These are phyloP conservation scores for Fusarium sp. DNA, from an alignment of 2,329 filamentous ascomycete species.

Conservation along the genomic window DNA sequence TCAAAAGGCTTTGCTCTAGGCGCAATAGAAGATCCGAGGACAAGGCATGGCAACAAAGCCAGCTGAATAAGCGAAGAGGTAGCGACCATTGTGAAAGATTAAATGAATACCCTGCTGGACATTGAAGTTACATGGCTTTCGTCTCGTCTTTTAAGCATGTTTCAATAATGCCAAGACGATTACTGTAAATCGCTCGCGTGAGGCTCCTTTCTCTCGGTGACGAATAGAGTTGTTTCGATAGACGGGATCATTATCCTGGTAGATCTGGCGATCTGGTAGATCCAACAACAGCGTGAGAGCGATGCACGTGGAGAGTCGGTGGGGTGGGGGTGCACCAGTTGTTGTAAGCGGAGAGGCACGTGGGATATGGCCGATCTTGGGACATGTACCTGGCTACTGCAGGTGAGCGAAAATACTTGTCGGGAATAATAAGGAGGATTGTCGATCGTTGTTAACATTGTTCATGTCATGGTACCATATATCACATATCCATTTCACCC, in stretches of 20 bases:
- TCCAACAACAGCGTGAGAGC: slow-evolving; percentile 29
- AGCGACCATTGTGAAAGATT: slow-evolving; percentile 30
- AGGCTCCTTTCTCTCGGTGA: slow-evolving; percentile 37
- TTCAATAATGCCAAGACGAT: slow-evolving; percentile 7
- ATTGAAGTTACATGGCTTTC: slow-evolving; percentile 13
- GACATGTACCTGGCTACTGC: not conserved
- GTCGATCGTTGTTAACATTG: too few relatives aligned
- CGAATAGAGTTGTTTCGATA: slow-evolving; percentile 21
- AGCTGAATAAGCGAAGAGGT: slow-evolving; percentile 30
- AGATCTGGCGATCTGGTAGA: slow-evolving; percentile 4
- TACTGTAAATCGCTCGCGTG: slow-evolving; percentile 24
- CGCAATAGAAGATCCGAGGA: slow-evolving; percentile 24
- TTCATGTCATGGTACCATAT: not conserved
- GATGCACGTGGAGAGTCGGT: slow-evolving; percentile 40
- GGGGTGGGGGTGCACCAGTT: not conserved
- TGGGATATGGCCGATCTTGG: slow-evolving; percentile 25
- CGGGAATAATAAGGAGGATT: not conserved
- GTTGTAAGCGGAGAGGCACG: slow-evolving; percentile 16
- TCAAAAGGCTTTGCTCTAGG: slow-evolving; percentile 42
- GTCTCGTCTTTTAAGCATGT: slow-evolving; percentile 33
- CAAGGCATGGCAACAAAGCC: slow-evolving; percentile 37
- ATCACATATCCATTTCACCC: too few relatives aligned
- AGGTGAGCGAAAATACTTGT: not conserved
- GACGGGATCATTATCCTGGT: slow-evolving; percentile 16
- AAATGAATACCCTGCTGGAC: not conserved